Conservation (phyloP, 208 protist species). For the Leishmania gerbilli region DNA sequence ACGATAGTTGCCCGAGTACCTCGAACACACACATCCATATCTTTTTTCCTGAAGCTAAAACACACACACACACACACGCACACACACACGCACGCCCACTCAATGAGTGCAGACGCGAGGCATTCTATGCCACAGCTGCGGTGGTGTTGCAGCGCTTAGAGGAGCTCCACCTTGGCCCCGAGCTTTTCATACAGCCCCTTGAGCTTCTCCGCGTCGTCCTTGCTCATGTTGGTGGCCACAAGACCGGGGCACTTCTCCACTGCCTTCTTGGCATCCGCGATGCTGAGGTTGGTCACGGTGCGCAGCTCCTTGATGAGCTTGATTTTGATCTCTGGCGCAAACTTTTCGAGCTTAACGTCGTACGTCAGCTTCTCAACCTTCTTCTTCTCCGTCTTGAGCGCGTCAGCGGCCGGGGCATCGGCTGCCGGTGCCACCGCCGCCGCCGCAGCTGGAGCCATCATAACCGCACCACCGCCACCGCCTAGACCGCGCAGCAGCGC, state of each 20-base stretch:
- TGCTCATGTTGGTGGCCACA: conserved; percentile 86
- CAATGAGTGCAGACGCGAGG: not conserved
- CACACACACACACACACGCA: not conserved
- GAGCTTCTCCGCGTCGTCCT: conserved; percentile 90
- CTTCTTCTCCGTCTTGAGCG: conserved; percentile 85
- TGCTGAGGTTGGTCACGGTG: conserved; percentile 81
- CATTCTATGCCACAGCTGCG: not conserved
- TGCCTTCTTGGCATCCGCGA: conserved; percentile 88
- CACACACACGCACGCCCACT: not conserved
- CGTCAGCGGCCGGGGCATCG: conserved; percentile 41
- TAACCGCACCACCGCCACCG: conserved; percentile 54
- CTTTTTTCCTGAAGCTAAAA: not conserved
- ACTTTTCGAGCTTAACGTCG: conserved; percentile 91
- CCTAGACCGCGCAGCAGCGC: conserved; percentile 82
- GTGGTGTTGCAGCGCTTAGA: conserved; percentile 36
- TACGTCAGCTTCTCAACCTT: conserved; percentile 90
- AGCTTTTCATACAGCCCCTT: conserved; percentile 89
- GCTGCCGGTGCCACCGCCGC: conserved; percentile 39
- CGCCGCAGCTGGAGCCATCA: conserved; percentile 22
- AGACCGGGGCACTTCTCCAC: conserved; percentile 91
- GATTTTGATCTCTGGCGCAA: conserved; percentile 84
- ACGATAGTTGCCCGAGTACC: not conserved
- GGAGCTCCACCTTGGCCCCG: conserved; percentile 85
- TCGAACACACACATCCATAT: not conserved
- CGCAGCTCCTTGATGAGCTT: conserved; percentile 93